These are phyloP conservation scores for Vaccinium myrtillus DNA, from an alignment of 148 eudicot genomes.

Conservation along the genomic window DNA sequence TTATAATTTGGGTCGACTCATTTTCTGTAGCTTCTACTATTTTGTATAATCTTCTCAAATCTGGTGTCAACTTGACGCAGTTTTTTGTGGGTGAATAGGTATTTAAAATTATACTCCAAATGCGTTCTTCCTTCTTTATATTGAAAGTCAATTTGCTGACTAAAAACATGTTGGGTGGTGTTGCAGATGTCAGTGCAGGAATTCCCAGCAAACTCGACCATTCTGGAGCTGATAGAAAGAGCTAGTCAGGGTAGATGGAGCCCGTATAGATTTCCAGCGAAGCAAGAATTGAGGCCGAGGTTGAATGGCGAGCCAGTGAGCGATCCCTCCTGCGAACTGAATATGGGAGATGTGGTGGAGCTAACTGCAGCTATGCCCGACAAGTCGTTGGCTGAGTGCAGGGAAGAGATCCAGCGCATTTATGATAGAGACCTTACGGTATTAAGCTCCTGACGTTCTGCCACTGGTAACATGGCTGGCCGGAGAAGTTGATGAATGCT, in stretches of 20 bases:
- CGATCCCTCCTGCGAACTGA: constrained; percentile 67
- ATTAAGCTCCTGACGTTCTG: constrained; percentile 21
- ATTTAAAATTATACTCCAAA: neutral
- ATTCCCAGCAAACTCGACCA: constrained; percentile 68
- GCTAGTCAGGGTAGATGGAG: constrained; percentile 64
- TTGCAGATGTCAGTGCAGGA: constrained; percentile 95
- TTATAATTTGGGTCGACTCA: neutral
- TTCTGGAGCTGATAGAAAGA: constrained; percentile 64
- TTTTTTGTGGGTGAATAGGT: neutral
- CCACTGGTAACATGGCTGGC: constrained; percentile 36
- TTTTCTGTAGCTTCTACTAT: neutral
- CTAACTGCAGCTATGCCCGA: constrained; percentile 76
- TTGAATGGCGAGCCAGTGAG: constrained; percentile 68
- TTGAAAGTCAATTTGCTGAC: neutral
- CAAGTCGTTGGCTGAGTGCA: constrained; percentile 68
- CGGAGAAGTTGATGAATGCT: constrained; percentile 31
- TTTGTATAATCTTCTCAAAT: neutral
- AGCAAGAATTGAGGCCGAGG: constrained; percentile 76
- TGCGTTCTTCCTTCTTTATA: neutral
- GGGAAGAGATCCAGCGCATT: constrained; percentile 95
- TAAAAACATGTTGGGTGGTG: constrained; percentile 4
- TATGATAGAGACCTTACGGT: constrained; percentile 54
- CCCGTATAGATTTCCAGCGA: constrained; percentile 58
- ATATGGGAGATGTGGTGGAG: constrained; percentile 93
- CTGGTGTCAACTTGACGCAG: neutral